Conservation (phyloP, 2,329 filamentous ascomycete species). For the Penicillium sp. region DNA sequence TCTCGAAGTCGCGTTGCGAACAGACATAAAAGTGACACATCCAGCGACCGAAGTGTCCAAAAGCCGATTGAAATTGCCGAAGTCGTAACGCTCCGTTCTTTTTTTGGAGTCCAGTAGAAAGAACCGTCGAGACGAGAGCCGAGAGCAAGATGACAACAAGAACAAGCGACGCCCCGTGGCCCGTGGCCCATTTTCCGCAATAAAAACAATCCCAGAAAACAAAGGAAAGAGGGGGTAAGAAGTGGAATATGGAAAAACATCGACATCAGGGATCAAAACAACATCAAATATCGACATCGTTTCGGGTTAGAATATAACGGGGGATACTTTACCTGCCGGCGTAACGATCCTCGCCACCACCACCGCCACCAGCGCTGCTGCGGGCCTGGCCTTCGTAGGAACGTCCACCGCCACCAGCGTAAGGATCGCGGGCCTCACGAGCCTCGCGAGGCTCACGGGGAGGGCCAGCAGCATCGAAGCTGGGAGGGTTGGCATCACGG, state of each 20-base stretch:
- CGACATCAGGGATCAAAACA: constrained; percentile 14
- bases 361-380: constrained; percentile 2
- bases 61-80: constrained; percentile 31
- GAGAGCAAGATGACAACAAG: constrained; percentile 33
- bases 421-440: constrained; percentile 22
- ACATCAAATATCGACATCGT: constrained; percentile 19
- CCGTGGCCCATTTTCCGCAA: constrained; percentile 37
- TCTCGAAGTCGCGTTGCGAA: constrained; percentile 39
- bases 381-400: constrained; percentile 36
- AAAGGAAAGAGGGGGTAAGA: constrained; percentile 26
- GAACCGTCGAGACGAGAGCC: constrained; percentile 36
- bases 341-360: constrained; percentile 41
- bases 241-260: constrained; percentile 26
- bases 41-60: constrained; percentile 36
- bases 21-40: constrained; percentile 39
- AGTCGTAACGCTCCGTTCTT: constrained; percentile 35
- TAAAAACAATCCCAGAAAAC: constrained; percentile 39
- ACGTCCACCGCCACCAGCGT: constrained; percentile 28
- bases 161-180: constrained; percentile 37
- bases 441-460: constrained; percentile 33
- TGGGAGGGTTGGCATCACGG: constrained; percentile 51
- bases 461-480: constrained; percentile 40
- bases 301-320: constrained; percentile 22
- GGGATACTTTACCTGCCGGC: constrained; percentile 38
- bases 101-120: not conserved